Evolutionary conservation across 139 green algal genomes (phyloP).

Genomic region (Chlamydomonas applanata): DNA sequence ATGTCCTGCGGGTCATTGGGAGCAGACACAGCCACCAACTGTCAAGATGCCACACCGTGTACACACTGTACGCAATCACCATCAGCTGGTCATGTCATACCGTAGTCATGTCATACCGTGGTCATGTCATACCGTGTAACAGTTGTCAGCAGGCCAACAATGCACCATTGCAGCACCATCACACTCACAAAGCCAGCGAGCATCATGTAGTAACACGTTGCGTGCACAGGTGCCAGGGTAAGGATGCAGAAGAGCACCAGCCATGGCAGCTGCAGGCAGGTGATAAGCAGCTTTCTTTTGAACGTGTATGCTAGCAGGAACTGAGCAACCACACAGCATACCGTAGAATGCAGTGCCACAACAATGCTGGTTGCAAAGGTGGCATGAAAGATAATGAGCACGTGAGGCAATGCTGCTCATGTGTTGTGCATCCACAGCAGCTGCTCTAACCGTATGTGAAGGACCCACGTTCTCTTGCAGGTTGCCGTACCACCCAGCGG

Average conservation of each 20-base stretch:
- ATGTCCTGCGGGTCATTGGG: background rate
- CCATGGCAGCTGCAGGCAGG: conserved; percentile 46
- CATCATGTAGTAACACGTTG: conserved; percentile 45
- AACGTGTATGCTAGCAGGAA: background rate
- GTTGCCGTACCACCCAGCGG: conserved; percentile 51
- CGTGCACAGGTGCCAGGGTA: conserved; percentile 32
- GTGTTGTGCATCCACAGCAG: background rate
- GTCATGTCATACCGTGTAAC: no score
- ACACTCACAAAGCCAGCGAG: conserved; percentile 23
- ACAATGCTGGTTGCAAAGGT: background rate
- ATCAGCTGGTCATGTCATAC: no score
- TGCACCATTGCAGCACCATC: background rate
- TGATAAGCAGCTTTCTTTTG: background rate
- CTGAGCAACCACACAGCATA: background rate
- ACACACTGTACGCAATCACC: no score
- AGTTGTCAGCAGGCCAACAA: no score
- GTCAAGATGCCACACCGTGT: no score
- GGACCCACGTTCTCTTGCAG: conserved; percentile 55
- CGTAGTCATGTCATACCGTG: no score
- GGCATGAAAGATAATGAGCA: no score
- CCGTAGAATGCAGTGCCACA: background rate
- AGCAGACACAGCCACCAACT: no score
- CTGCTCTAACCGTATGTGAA: background rate
- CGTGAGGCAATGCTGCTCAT: no score
- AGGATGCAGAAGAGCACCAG: conserved; percentile 51